Evolutionary conservation across 805 yeast species (phyloP).

Genomic region (Candida wancherniae): DNA sequence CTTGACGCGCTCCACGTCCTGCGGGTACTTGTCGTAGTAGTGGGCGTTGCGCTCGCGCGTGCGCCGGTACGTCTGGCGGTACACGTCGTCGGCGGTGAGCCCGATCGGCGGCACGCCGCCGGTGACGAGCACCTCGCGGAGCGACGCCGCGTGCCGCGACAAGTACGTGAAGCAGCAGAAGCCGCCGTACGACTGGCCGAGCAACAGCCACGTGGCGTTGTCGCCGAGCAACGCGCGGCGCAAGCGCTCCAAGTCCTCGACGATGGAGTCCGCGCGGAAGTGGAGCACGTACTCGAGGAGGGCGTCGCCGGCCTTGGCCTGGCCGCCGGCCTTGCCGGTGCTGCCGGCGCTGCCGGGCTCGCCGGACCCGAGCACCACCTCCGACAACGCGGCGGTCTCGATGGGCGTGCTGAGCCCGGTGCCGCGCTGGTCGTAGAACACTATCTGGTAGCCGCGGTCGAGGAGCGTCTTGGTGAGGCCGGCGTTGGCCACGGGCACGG

Average conservation of each 20-base stretch:
- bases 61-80: slow-evolving; percentile 42
- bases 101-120: slow-evolving; percentile 59
- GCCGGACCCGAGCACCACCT: slow-evolving; percentile 2
- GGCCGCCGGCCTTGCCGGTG: slow-evolving; percentile 1
- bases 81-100: slow-evolving; percentile 43
- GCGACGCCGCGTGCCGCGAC: slow-evolving; percentile 38
- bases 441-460: slow-evolving; percentile 39
- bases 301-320: slow-evolving; percentile 15
- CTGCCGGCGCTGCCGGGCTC: background rate
- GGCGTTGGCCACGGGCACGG: slow-evolving; percentile 32
- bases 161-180: slow-evolving; percentile 47
- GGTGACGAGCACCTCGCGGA: slow-evolving; percentile 44
- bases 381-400: slow-evolving; percentile 27
- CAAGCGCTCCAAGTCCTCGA: slow-evolving; percentile 46
- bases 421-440: slow-evolving; percentile 57
- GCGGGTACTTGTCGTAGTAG: slow-evolving; percentile 46
- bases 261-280: slow-evolving; percentile 52
- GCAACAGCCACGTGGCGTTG: slow-evolving; percentile 42
- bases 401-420: slow-evolving; percentile 51
- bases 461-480: slow-evolving; percentile 36
- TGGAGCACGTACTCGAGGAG: slow-evolving; percentile 39
- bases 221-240: slow-evolving; percentile 32
- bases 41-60: slow-evolving; percentile 45
- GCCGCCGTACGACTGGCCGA: slow-evolving; percentile 58
- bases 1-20: slow-evolving; percentile 37